Conservation (phyloP, 352 stramenopile species). For the Phytophthora syringae region DNA sequence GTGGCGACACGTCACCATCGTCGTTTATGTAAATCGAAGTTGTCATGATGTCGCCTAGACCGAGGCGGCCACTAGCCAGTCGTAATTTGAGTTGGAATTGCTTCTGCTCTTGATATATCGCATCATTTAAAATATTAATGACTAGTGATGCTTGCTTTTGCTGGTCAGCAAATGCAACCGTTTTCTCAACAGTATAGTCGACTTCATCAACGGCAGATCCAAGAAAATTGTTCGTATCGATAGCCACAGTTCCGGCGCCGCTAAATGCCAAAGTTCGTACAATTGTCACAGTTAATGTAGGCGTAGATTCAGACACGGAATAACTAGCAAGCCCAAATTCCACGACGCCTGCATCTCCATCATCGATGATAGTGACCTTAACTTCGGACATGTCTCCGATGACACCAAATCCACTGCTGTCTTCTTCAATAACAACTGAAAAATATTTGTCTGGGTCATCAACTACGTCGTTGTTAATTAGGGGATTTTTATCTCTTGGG, state of each 20-base stretch:
- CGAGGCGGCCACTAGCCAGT: conserved; percentile 30
- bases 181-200: conserved; percentile 37
- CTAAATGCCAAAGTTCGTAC: conserved; percentile 37
- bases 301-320: conserved; percentile 35
- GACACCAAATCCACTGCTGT: conserved; percentile 28
- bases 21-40: conserved; percentile 52
- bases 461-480: conserved; percentile 58
- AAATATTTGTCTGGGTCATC: conserved; percentile 61
- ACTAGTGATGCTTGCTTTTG: conserved; percentile 19
- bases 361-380: conserved; percentile 49
- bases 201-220: conserved; percentile 23
- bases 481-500: conserved; percentile 28
- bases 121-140: conserved; percentile 54
- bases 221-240: conserved; percentile 24
- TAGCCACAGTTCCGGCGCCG: conserved; percentile 19
- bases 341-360: conserved; percentile 53
- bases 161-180: conserved; percentile 31
- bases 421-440: conserved; percentile 38
- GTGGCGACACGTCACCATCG: conserved; percentile 57
- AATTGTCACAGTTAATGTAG: conserved; percentile 30
- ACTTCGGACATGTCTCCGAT: conserved; percentile 32
- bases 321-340: conserved; percentile 41
- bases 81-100: conserved; percentile 38
- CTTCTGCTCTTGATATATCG: conserved; percentile 51
- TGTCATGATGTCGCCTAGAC: conserved; percentile 15